Evolutionary conservation across 208 protist species (phyloP).

Genomic region (Leishmania aethiopica): DNA sequence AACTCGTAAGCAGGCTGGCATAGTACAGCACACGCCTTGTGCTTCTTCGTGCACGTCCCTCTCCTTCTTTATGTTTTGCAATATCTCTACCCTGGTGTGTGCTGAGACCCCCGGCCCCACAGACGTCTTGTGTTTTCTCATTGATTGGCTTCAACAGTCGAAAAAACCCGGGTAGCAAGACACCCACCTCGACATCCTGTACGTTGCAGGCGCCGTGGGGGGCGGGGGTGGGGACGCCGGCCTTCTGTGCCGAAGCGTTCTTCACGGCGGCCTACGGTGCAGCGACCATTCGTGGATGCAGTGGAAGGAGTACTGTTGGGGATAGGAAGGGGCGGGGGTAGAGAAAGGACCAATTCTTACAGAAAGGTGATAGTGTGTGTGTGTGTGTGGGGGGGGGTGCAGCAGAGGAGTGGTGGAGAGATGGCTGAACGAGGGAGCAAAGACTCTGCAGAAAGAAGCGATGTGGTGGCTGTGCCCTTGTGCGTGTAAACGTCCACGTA

Average conservation of each 20-base stretch:
- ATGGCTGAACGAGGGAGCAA: background rate
- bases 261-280: slow-evolving; percentile 16
- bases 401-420: background rate
- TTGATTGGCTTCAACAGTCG: background rate
- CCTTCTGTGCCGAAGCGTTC: slow-evolving; percentile 33
- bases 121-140: background rate
- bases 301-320: background rate
- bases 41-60: slow-evolving; percentile 23
- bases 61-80: background rate
- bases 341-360: background rate
- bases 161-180: background rate
- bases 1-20: background rate
- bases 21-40: background rate
- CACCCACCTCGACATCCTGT: background rate
- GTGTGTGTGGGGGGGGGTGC: background rate
- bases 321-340: background rate
- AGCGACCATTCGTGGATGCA: slow-evolving; percentile 4
- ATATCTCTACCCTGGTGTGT: background rate
- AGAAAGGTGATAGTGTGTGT: background rate
- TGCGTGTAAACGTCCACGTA: background rate
- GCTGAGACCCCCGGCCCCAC: background rate
- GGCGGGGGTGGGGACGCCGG: background rate
- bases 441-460: background rate
- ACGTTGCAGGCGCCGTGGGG: slow-evolving; percentile 30
- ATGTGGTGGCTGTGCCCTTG: background rate